Conservation (phyloP, 495 filamentous ascomycete genomes). For the Xylaria palmicola region DNA sequence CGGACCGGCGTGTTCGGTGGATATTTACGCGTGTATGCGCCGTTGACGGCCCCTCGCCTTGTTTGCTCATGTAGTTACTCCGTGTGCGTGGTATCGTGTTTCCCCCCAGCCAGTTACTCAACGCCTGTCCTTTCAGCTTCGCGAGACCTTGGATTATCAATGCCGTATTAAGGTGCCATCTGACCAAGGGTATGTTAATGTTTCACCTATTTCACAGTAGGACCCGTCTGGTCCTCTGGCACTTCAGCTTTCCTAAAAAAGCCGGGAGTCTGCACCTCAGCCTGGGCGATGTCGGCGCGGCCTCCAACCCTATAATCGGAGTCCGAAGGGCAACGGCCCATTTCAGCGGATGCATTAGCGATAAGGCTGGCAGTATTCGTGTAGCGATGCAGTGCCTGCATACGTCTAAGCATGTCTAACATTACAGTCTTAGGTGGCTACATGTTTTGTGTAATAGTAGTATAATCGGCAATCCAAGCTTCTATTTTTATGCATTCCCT, state of each 20-base stretch:
- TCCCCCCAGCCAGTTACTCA: not conserved
- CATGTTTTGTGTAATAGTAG: not conserved
- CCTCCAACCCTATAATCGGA: not conserved
- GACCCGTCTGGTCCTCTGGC: not conserved
- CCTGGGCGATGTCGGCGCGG: not conserved
- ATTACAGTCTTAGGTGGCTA: not conserved
- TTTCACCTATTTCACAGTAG: not conserved
- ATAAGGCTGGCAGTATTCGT: not conserved
- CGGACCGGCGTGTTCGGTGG: not conserved
- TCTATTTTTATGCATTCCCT: not conserved
- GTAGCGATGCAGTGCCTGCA: not conserved
- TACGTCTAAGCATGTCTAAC: not conserved
- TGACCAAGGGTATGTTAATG: slow-evolving; percentile 1
- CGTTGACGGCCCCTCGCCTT: not conserved
- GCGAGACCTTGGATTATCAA: not conserved
- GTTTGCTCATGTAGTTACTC: no score
- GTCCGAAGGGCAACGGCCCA: not conserved
- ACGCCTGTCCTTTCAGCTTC: not conserved
- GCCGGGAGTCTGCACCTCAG: not conserved
- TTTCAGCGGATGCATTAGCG: not conserved
- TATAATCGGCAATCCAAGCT: not conserved
- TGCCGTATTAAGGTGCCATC: not conserved
- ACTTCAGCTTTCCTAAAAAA: not conserved
- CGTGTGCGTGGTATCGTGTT: not conserved
- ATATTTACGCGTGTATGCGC: not conserved